Evolutionary conservation across 176 grass and related monocot genomes (phyloP), one percentile per base, ranked within the genome.

Genomic region (Lolium rigidum): DNA sequence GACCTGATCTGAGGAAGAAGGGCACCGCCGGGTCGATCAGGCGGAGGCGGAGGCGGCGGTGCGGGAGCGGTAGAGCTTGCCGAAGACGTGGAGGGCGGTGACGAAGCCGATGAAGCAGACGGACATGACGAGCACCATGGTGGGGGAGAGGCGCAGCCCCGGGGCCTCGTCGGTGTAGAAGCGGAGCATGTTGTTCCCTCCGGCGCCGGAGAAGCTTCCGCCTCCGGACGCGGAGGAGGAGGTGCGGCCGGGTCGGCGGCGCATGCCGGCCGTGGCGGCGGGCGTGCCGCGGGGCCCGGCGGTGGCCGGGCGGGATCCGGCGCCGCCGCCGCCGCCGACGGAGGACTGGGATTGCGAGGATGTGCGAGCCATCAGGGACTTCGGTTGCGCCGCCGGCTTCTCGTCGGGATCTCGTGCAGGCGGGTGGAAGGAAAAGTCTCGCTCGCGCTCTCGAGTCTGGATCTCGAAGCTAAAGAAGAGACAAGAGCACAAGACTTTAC

Each of bases 101-200:
- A 96, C 89, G 82, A 93, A 89, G 14, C 84, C 81, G 77, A 92
- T 92, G 87, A 92, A 92, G 91, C 90, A 92, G 17, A 89, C 80
- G 16, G 86, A 89, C 87, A 92, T 89, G 67, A 92, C 75, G 49
- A 92, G 90, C 16, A 93, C 94, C 81, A 90, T 92, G 67, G 94
- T 93, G 1, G 94, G 94, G 0, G 89, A 87, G 84, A 95, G 92
- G 66, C 92, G 90, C 22, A 95, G 84, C 4, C 86, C 87, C 17
- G 94, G 94, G 10, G 82, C 91, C 83, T 95, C 94, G 71, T 95
- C 94, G 78, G 94, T 95, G 89, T 95, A 95, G 91, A 95, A 95
- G 54, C 91, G 86, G 18, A 95, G 91, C 94, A 95, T 95, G 91
- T 93, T 95, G 91, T 82, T 95, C 12, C 86, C 89, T 2, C 81